Base-by-base conservation (phyloP, 352 stramenopile genomes). In the Elongisporangium senticosum region DNA sequence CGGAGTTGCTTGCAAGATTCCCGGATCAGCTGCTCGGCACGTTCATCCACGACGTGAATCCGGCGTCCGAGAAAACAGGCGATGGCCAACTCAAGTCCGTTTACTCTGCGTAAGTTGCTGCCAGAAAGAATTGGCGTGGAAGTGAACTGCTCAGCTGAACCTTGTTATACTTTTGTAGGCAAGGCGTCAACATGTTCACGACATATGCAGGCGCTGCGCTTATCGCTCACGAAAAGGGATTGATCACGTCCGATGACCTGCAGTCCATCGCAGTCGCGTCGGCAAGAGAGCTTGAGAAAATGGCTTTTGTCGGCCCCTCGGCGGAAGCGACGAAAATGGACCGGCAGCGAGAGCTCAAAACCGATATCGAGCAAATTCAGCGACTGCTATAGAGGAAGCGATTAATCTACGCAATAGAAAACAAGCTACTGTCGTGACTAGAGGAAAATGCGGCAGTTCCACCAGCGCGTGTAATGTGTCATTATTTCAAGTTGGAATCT, bases 41-140 rank as follows among this genome's bases (percentile, higher is more conserved):
- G 23, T 92, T 94, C 61, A 91, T 94, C 62, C 85, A 94, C 64
- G 72, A 94, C 49, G 75, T 94, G 43, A 90, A 79, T 26, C 80
- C 85, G 6, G 59, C 69, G 7, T 74, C 69, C 20, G 57, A 57
- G 43, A 79, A 66, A 21, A 89, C 83, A 0, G 85, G 85, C 26
- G 85, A 94, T 49, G 83, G 85, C 14, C 70, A 76, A 2, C 11
- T 55, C 19, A 94, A 94, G 67, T 55, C 67, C 22, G 59, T 49
- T 14, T 92, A 94, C 57, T 52, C 68, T 51, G 64, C 62, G 82
- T 93, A 81, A 62, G 80, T 79, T 19, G 14, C 7, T n/a, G 4
- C 47, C 4, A 47, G 17, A 26, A 24, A 19, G 21, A 49, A 37
- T 49, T 3, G 7, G 17, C 59, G 33, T 40, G 19, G 54, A 14